Conservation (phyloP, 1,139 yeast species). For the Taphrina flavorubra region DNA sequence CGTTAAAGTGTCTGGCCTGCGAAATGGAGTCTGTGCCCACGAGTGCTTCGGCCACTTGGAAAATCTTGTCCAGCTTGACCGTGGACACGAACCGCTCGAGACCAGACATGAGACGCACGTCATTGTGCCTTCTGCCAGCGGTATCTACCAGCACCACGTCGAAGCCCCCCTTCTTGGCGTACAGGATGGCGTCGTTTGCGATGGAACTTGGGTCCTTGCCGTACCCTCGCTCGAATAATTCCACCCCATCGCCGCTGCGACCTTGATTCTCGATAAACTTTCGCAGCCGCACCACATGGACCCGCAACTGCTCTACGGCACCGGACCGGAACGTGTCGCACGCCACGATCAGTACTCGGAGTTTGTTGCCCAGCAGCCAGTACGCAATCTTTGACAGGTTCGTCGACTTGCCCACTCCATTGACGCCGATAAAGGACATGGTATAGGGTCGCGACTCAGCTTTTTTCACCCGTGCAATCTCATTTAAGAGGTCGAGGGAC, state of each 20-base stretch:
- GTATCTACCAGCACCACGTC: constrained; percentile 94
- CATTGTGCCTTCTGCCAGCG: constrained; percentile 97
- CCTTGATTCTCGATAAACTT: constrained; percentile 60
- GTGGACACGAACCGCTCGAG: constrained; percentile 93
- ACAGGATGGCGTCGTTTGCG: constrained; percentile 89
- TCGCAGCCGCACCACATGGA: constrained; percentile 84
- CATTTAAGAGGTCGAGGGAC: constrained; percentile 83
- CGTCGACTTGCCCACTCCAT: constrained; percentile 97
- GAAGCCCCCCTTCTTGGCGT: constrained; percentile 61
- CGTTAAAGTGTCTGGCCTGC: constrained; percentile 90
- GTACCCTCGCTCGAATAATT: constrained; percentile 90
- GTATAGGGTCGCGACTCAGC: constrained; percentile 68
- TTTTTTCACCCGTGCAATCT: constrained; percentile 63
- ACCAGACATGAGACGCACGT: constrained; percentile 93
- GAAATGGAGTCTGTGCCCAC: constrained; percentile 97
- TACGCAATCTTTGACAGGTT: constrained; percentile 92
- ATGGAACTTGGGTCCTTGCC: constrained; percentile 96
- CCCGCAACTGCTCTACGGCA: constrained; percentile 94
- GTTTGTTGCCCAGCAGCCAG: constrained; percentile 89
- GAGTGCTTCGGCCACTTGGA: constrained; percentile 98
- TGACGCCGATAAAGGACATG: constrained; percentile 95
- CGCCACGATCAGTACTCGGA: constrained; percentile 88
- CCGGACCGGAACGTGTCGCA: constrained; percentile 98
- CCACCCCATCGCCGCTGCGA: constrained; percentile 64
- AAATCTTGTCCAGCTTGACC: constrained; percentile 92